Base-by-base conservation (phyloP, 1,139 yeast species). In the Debaryomyces fabryi region DNA sequence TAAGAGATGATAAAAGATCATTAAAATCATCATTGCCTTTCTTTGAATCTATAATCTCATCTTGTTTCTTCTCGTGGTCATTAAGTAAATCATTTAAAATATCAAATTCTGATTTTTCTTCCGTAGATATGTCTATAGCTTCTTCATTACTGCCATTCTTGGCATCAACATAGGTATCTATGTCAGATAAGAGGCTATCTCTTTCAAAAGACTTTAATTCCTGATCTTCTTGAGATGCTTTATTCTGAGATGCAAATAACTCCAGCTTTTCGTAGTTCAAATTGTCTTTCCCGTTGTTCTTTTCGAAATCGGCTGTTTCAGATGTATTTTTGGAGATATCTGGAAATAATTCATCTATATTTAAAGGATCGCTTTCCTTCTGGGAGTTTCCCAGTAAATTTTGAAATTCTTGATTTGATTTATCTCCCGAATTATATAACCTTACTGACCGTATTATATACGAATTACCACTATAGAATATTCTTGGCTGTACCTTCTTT, bases 71-170 rank as follows among this genome's bases (percentile, higher is more conserved):
- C 9, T 35, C 27, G 30, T 30, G 39, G 7, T 43, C 47, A 12
- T 21, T 39, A 32, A 44, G 30, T 32, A 44, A 44, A 12, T 39
- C 39, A 23, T 38, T 44, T 18, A 44, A 38, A 23, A 44, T 30
- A 20, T 44, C 42, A 30, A 39, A 43, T 29, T 40, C 43, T 5
- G 43, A 40, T 21, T 29, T 21, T 10, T 18, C 35, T 30, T 29
- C 21, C 4, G 36, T 20, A 13, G 24, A 10, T 4, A n/a, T 20
- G 20, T 16, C 25, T 20, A 30, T 27, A 13, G 12, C 37, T 15
- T 18, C 18, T 5, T 12, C 6, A 10, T 2, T 10, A 35, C n/a
- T 35, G 10, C 20, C 32, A 9, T 6, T 9, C 4, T 20, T 40
- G n/a, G 13, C 43, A 5, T 40, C 43, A n/a, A 40, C 36, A 7